These are phyloP conservation scores for Grifola frondosa DNA, from an alignment of 1,284 basidiomycete genomes.

Conservation along the genomic window DNA sequence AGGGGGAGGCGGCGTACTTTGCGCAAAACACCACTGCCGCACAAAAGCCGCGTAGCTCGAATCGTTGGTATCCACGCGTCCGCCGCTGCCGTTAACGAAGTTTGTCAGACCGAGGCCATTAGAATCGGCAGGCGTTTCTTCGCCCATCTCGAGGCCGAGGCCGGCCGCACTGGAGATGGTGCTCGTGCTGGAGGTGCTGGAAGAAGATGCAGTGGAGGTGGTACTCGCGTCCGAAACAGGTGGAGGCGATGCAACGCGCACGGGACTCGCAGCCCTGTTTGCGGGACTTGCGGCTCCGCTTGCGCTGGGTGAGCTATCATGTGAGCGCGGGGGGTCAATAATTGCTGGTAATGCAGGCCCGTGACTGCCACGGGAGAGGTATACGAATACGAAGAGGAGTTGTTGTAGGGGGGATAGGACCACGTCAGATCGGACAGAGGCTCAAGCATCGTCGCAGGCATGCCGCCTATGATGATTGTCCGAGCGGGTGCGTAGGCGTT, in stretches of 20 bases:
- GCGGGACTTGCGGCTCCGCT: constrained; percentile 18
- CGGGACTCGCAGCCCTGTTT: constrained; percentile 12
- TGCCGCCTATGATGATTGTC: constrained; percentile 7
- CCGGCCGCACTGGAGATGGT: too few relatives aligned
- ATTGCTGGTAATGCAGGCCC: constrained; percentile 15
- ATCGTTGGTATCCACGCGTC: constrained; percentile 25
- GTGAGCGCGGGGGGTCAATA: constrained; percentile 23
- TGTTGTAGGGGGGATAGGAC: constrained; percentile 4
- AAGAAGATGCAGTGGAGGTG: not conserved
- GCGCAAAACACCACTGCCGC: constrained; percentile 69
- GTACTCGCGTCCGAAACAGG: constrained; percentile 1
- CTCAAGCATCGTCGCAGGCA: constrained; percentile 4
- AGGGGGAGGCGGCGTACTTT: constrained; percentile 30
- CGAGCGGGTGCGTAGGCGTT: constrained; percentile 4
- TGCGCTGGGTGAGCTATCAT: constrained; percentile 15
- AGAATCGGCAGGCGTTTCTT: too few relatives aligned
- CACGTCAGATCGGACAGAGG: constrained; percentile 9
- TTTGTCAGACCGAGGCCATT: constrained; percentile 14
- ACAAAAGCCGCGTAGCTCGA: constrained; percentile 62
- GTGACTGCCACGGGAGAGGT: constrained; percentile 8
- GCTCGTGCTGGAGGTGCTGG: not conserved
- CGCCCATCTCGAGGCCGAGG: not conserved
- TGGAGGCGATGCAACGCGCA: not conserved
- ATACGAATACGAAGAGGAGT: constrained; percentile 12
- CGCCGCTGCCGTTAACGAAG: constrained; percentile 2